Conservation (phyloP, 768 basidiomycete genomes). For the Gymnopilus junonius region DNA sequence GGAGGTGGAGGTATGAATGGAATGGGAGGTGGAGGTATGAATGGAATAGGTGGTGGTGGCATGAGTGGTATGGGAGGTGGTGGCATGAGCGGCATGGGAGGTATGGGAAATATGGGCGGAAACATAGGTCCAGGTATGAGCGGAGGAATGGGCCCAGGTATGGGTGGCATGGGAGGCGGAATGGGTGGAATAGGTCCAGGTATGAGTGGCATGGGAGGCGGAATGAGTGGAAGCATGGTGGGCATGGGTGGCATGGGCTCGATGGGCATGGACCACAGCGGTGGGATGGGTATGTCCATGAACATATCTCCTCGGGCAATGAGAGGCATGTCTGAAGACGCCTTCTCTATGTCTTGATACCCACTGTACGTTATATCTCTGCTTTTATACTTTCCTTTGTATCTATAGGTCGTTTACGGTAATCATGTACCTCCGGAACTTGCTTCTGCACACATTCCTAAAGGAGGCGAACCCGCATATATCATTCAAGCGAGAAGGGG, state of each 20-base stretch:
- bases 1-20: conserved; percentile 15
- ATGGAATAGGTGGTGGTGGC: conserved; percentile 8
- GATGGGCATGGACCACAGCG: conserved; percentile 12
- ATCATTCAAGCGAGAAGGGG: no score
- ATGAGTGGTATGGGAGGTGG: conserved; percentile 1
- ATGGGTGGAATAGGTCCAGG: conserved; percentile 8
- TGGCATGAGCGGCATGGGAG: conserved; percentile 5
- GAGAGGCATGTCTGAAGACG: conserved; percentile 15
- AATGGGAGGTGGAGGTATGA: conserved; percentile 19
- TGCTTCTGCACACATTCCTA: neutral
- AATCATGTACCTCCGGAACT: neutral
- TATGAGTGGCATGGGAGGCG: neutral
- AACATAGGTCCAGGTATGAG: conserved; percentile 6
- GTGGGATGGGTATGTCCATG: conserved; percentile 22
- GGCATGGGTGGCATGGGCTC: conserved; percentile 15
- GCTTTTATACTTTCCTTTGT: neutral
- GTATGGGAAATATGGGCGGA: conserved; percentile 4
- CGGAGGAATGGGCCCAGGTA: neutral
- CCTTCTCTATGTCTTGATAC: conserved; percentile 9
- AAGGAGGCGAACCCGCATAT: no score
- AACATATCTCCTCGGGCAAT: conserved; percentile 23
- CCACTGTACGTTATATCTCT: neutral
- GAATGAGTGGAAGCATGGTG: conserved; percentile 3
- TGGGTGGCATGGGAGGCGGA: conserved; percentile 11
- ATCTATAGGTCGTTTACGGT: neutral